Conservation (phyloP, 768 basidiomycete species). For the Serendipita sp. region DNA sequence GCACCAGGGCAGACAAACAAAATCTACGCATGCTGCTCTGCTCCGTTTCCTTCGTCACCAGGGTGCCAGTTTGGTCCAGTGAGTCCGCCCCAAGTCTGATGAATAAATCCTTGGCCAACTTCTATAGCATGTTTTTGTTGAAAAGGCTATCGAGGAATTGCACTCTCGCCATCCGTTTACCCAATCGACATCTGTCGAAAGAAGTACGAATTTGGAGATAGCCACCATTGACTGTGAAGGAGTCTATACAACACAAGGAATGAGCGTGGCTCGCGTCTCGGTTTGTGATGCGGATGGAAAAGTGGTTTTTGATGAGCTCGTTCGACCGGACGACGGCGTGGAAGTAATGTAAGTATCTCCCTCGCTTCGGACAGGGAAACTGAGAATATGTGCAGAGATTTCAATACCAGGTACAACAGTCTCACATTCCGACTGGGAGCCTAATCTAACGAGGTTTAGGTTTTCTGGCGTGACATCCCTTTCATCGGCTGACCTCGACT, state of each 20-base stretch:
- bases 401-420: constrained; percentile 51
- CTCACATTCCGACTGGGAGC: constrained; percentile 8
- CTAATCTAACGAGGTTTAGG: constrained; percentile 9
- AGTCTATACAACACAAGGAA: constrained; percentile 86
- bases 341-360: constrained; percentile 43
- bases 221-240: constrained; percentile 93
- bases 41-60: constrained; percentile 35
- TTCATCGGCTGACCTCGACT: constrained; percentile 45
- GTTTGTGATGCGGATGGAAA: constrained; percentile 63
- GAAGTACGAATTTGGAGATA: constrained; percentile 43
- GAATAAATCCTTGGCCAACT: not conserved
- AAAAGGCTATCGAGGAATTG: constrained; percentile 43
- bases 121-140: constrained; percentile 67
- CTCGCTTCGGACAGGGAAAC: not conserved
- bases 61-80: constrained; percentile 57
- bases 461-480: constrained; percentile 68
- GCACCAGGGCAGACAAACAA: constrained; percentile 46
- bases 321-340: constrained; percentile 67
- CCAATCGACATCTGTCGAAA: constrained; percentile 13
- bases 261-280: constrained; percentile 80
- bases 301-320: constrained; percentile 65
- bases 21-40: constrained; percentile 65
- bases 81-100: not conserved
- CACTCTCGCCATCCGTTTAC: constrained; percentile 69
- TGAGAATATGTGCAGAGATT: constrained; percentile 39